phyloP scores from a whole-genome alignment of 2,329 filamentous ascomycete genomes.

The Ophiostoma ulmi region DNA sequence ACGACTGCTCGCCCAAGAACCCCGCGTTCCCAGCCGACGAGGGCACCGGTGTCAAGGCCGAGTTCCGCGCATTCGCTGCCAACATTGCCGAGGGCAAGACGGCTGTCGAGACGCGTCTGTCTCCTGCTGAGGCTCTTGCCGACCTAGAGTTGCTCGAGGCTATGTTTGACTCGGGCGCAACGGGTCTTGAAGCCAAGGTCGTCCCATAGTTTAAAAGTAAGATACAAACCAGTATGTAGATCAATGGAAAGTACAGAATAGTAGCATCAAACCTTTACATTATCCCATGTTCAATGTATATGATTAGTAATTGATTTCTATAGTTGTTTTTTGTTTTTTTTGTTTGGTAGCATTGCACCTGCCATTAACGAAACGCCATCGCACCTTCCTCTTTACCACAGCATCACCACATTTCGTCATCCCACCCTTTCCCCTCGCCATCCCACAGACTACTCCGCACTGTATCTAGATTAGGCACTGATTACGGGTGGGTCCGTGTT shows the following conservation, averaged over 20 bases:
- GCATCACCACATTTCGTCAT: slow-evolving; percentile 2
- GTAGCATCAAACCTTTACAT: too few species aligned
- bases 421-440: slow-evolving; percentile 1
- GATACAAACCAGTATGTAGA: background rate
- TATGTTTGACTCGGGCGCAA: slow-evolving; percentile 32
- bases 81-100: slow-evolving; percentile 29
- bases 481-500: background rate
- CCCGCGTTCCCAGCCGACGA: slow-evolving; percentile 19
- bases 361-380: background rate
- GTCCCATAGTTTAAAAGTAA: slow-evolving; percentile 10
- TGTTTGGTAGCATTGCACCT: too few species aligned
- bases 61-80: slow-evolving; percentile 33
- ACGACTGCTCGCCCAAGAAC: slow-evolving; percentile 28
- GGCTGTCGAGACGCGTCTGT: slow-evolving; percentile 29
- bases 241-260: background rate
- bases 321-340: background rate
- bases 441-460: slow-evolving; percentile 14
- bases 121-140: slow-evolving; percentile 32
- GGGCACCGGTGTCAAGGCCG: slow-evolving; percentile 31
- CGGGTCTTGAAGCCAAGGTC: slow-evolving; percentile 19
- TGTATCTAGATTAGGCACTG: slow-evolving; percentile 9
- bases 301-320: background rate
- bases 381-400: slow-evolving; percentile 1
- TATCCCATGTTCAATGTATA: too few species aligned
- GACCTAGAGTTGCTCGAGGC: slow-evolving; percentile 33